Evolutionary conservation across 306 rosid species (phyloP), one percentile per base, ranked within the genome.

Genomic region (Albizia julibrissin): DNA sequence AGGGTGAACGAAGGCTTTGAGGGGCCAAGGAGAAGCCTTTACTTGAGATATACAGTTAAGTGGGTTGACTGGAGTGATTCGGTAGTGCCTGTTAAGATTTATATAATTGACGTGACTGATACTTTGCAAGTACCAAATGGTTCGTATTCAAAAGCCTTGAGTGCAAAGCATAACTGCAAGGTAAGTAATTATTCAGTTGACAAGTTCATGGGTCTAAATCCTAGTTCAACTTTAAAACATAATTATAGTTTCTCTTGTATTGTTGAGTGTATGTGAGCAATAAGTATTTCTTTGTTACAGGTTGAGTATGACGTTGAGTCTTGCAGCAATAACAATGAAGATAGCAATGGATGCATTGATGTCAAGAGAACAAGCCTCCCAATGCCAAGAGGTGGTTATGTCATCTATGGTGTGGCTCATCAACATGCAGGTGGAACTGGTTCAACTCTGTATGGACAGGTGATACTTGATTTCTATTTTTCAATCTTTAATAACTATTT

Each of bases 401-500:
- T 94, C 14, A 39, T 94, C 81, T 94, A 92, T 69, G 96, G 89
- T 78, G 92, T 80, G 72, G 96, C 94, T 80, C 98, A 94, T 84
- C 98, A 92, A 61, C 98, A 94, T 85, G 73, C 90, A 1, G 97
- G 96, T 16, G 98, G 91, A 49, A 47, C 21, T 6, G 96, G 94
- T 58, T 72, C 94, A 65, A 83, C 89, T 52, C 84, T 94, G 10
- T 92, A 91, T 76, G 85, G 97, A 88, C 85, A 91, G 93, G 98
- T 91, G 58, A 81, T 62, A 31, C 56, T 66, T 49, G 7, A 29
- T 8, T 78, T 34, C 43, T 68, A 26, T 18, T 3, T 29, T 1
- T 2, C 54, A 61, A 67, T 86, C 74, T 37, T 71, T 52, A 58
- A 26, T 24, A 31, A 22, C 26, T 14, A 31, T 15, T 82, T 67